A percentile compares a stretch with the other conserved stretches of the same genome.
These are phyloP conservation scores for Dendrobium nobile DNA, from an alignment of 106 monocot genomes.

Conservation along the genomic window DNA sequence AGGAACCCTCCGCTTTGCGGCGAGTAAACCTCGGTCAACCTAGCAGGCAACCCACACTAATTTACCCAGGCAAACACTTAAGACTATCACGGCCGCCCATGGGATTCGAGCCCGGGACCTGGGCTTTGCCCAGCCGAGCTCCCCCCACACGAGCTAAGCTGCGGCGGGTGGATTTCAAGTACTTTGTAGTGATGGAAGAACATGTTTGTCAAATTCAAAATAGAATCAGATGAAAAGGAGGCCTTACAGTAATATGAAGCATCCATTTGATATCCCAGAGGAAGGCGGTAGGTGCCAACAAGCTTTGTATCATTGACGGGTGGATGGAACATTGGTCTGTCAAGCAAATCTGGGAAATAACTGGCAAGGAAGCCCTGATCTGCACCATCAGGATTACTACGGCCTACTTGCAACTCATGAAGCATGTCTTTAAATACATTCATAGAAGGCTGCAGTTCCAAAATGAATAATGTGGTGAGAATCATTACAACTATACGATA, in stretches of 20 bases:
- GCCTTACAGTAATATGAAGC: conserved; percentile 75
- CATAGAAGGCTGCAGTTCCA: conserved; percentile 46
- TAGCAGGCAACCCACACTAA: too few species aligned
- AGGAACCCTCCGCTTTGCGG: too few species aligned
- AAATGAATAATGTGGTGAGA: not conserved
- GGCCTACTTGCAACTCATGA: conserved; percentile 56
- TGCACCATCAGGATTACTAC: conserved; percentile 65
- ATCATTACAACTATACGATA: not conserved
- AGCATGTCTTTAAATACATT: conserved; percentile 67
- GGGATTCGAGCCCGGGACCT: too few species aligned
- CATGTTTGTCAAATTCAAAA: not conserved
- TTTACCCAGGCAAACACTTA: too few species aligned
- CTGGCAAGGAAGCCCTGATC: conserved; percentile 71
- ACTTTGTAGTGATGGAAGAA: too few species aligned
- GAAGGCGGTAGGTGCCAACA: conserved; percentile 51
- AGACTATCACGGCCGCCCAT: too few species aligned
- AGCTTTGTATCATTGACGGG: conserved; percentile 53
- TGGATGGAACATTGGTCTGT: conserved; percentile 63
- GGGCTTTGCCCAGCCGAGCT: too few species aligned
- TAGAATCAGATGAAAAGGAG: not conserved
- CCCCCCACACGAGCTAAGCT: too few species aligned
- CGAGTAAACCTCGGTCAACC: too few species aligned
- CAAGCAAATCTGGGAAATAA: conserved; percentile 68
- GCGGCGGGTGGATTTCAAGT: too few species aligned
- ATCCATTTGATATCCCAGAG: conserved; percentile 81